phyloP scores from a whole-genome alignment of 2,329 filamentous ascomycete species.

The Fusarium mundagurra region DNA sequence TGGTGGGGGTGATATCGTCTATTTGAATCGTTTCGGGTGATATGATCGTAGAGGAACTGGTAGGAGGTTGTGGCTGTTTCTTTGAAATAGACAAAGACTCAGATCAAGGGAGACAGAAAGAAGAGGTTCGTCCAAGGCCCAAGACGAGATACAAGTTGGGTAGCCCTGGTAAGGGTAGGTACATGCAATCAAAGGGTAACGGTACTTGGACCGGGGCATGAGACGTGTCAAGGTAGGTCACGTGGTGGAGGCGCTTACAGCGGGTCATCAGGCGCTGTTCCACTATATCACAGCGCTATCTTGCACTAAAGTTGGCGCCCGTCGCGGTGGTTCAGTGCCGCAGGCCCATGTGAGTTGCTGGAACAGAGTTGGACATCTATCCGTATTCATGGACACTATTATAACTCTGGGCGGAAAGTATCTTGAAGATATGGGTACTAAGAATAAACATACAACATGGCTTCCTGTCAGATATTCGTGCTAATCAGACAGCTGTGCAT shows the following conservation, averaged over 20 bases:
- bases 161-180: conserved; percentile 37
- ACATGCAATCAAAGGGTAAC: conserved; percentile 42
- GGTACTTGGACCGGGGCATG: conserved; percentile 40
- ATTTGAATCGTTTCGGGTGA: conserved; percentile 8
- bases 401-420: not conserved
- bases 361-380: not conserved
- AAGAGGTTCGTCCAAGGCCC: conserved; percentile 35
- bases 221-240: conserved; percentile 38
- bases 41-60: conserved; percentile 13
- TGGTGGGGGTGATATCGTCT: conserved; percentile 14
- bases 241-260: conserved; percentile 35
- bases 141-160: conserved; percentile 42
- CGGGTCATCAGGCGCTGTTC: conserved; percentile 36
- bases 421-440: not conserved
- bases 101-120: conserved; percentile 34
- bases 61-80: conserved; percentile 9
- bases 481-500: not conserved
- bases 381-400: not conserved
- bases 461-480: not conserved
- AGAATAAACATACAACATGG: not conserved
- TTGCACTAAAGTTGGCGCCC: conserved; percentile 40
- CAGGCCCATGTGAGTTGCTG: not conserved
- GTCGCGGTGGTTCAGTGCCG: conserved; percentile 20
- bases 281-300: conserved; percentile 40
- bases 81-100: conserved; percentile 32